Conservation (phyloP, 768 basidiomycete species). For the Tulasnella sp. region DNA sequence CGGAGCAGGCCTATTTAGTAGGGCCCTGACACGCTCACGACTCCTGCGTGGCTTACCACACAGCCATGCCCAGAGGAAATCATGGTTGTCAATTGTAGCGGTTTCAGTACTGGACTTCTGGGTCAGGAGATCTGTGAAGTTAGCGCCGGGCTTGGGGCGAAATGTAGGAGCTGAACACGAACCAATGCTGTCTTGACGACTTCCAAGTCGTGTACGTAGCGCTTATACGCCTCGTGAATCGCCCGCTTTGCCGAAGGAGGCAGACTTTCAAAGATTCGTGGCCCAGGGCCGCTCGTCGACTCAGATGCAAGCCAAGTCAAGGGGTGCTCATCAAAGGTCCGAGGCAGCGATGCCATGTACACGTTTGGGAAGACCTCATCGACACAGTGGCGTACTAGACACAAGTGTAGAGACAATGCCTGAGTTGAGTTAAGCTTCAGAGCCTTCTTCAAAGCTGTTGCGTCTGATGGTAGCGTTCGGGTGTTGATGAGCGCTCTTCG, state of each 20-base stretch:
- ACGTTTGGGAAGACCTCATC: conserved; percentile 47
- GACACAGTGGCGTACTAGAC: conserved; percentile 47
- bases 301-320: conserved; percentile 47
- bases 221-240: conserved; percentile 34
- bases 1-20: conserved; percentile 8
- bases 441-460: conserved; percentile 8
- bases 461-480: conserved; percentile 39
- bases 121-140: not conserved
- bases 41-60: conserved; percentile 48
- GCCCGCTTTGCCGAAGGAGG: conserved; percentile 39
- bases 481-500: conserved; percentile 58
- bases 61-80: conserved; percentile 86
- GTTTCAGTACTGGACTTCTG: not conserved
- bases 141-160: not conserved
- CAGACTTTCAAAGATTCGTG: conserved; percentile 33
- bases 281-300: conserved; percentile 18
- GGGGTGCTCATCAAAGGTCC: conserved; percentile 66
- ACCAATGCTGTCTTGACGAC: conserved; percentile 22
- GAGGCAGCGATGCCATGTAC: conserved; percentile 71
- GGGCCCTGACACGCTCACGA: not conserved
- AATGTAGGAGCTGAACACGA: not conserved
- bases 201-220: conserved; percentile 52
- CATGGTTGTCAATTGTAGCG: conserved; percentile 23
- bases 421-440: conserved; percentile 51
- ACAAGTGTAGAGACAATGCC: conserved; percentile 69